Base-by-base conservation (phyloP, 1,284 basidiomycete species). In the Anthracocystis walkeri region DNA sequence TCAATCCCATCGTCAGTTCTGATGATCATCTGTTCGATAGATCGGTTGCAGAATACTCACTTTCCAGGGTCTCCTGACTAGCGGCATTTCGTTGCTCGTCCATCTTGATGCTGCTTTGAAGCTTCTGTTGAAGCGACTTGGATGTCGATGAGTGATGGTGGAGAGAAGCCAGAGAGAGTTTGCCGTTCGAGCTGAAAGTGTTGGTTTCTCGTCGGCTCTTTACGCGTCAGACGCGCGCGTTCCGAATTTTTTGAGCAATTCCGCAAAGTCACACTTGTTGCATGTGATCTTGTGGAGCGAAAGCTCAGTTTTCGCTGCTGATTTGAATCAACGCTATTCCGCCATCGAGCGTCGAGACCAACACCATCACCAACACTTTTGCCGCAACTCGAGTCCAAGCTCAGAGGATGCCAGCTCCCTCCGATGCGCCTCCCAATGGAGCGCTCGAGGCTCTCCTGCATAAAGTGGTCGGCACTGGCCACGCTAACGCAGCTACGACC, bases 1-100 rank as follows among this genome's bases (percentile, higher is more conserved):
- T 18, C 89, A 89, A 70, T 87, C 89, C 14, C 49, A 51, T 86
- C 88, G 25, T 86, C 27, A 23, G 18, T 38, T 33, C 23, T n/a
- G 18, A 31, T 42, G 14, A n/a, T 25, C 29, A 11, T 55, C 11
- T 29, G 18, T 33, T n/a, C 44, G 18, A 40, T 12, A 4, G 7
- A 12, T 3, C 40, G 27, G n/a, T 18, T 7, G 6, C 8, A 31
- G 23, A 0, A 18, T 8, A 86, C 88, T 78, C 58, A 60, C 55
- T 59, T 16, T 58, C 42, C 46, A 55, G 23, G 29, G 62, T 71
- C 46, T 71, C 68, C 46, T 65, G 61, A 38, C 68, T 71, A 16
- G 68, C 68, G 38, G 53, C 50, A 23, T 50, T 61, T 48, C 62
- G 54, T 65, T 65, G 62, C 7, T 71, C 62, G 23, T 71, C 68